Base-by-base conservation (phyloP, 1,139 yeast genomes). In the Magnusiomyces suaveolens region DNA sequence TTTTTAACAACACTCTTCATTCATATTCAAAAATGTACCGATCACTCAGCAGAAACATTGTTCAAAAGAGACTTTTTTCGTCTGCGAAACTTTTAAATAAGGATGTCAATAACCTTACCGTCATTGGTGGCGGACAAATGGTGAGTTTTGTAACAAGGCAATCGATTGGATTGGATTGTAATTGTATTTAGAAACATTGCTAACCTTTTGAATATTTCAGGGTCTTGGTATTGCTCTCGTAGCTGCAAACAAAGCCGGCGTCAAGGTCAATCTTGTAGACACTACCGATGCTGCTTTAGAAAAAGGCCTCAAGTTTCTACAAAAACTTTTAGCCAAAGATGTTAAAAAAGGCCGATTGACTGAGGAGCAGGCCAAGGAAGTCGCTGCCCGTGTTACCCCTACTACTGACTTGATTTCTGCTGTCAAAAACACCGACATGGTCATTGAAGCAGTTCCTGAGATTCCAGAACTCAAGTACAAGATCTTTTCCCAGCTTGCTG, bases 381-480 rank as follows among this genome's bases (percentile, higher is more conserved):
- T 73, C 54, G 57, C 60, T 48, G 48, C 60, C 10, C 65, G 67
- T 21, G 65, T 73, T 54, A 52, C 56, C 8, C 60, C 65, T 6
- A 60, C 66, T 32, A 60, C 65, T 32, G 61, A 63, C 46, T 58
- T 73, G 39, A 61, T 59, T 6, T 58, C 54, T n/a, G 67, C 66
- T 4, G 64, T 66, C 25, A 56, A 57, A 23, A 49, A 56, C 36
- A 69, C 71, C 14, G 76, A 73, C 58, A 65, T 73, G 61, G 67
- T 73, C 48, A 70, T 73, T 55, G 77, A 73, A 59, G 77, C 77
- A 0, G 75, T 73, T 1, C 77, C 77, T 1, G 77, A 73, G 59
- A 70, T 69, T 52, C 69, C 69, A 43, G 62, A 62, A 16, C 66
- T 73, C 57, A 73, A 73, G 63, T 56, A 59, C 43, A 62, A 64